Evolutionary conservation across 306 rosid species (phyloP).

Genomic region (Quercus ilex): DNA sequence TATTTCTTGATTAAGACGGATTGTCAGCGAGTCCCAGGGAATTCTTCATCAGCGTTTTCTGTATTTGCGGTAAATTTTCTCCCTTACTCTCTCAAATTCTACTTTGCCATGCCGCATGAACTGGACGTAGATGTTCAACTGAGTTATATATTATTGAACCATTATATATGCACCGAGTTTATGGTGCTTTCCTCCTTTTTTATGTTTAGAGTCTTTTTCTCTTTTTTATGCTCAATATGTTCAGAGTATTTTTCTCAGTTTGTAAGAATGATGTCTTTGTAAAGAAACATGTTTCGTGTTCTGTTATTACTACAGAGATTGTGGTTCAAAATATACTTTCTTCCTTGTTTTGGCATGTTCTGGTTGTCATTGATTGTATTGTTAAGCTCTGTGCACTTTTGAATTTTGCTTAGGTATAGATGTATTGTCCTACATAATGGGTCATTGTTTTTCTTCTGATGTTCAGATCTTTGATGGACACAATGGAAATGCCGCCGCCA

Average conservation of each 20-base stretch:
- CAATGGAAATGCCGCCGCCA: constrained; percentile 96
- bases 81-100: constrained; percentile 4
- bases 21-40: constrained; percentile 78
- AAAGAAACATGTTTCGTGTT: too few relatives aligned
- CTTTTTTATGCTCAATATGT: too few relatives aligned
- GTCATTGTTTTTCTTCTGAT: constrained; percentile 22
- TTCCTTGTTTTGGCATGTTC: too few relatives aligned
- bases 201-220: background rate
- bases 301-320: too few relatives aligned
- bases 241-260: background rate
- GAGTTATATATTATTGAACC: constrained; percentile 2
- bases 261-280: background rate
- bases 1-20: constrained; percentile 77
- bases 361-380: background rate
- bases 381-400: constrained; percentile 8
- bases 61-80: constrained; percentile 71
- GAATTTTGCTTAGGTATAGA: constrained; percentile 19
- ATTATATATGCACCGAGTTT: background rate
- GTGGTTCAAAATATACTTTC: too few relatives aligned
- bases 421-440: constrained; percentile 6
- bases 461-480: constrained; percentile 95
- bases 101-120: background rate
- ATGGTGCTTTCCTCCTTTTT: background rate
- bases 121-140: constrained; percentile 6
- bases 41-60: constrained; percentile 69